Percentiles rank a stretch among this genome's conserved stretches.
phyloP scores from a whole-genome alignment of 2,329 filamentous ascomycete species.

The Fusarium udum region DNA sequence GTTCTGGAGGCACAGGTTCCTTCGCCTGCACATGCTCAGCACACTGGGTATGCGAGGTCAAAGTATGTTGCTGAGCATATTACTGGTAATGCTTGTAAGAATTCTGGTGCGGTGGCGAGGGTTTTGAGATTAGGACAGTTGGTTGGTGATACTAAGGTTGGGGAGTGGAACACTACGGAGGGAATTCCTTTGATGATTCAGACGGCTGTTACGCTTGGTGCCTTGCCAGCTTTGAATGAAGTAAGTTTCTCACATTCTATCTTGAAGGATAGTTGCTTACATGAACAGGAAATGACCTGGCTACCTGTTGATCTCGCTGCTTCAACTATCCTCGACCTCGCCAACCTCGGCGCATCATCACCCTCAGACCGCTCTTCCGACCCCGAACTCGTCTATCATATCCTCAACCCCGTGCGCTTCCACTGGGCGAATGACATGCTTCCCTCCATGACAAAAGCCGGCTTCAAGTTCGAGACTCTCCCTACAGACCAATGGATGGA shows the following conservation, averaged over 20 bases:
- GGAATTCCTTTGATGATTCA: conserved; percentile 64
- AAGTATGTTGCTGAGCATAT: conserved; percentile 54
- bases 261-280: background rate
- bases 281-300: conserved; percentile 34
- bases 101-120: conserved; percentile 36
- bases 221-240: conserved; percentile 59
- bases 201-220: conserved; percentile 55
- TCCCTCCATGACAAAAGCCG: conserved; percentile 55
- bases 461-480: conserved; percentile 57
- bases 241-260: background rate
- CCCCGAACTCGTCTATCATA: conserved; percentile 32
- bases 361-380: background rate
- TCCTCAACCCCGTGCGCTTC: conserved; percentile 46
- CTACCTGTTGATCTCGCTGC: conserved; percentile 33
- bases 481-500: conserved; percentile 55
- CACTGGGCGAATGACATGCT: conserved; percentile 62
- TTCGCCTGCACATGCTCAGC: conserved; percentile 50
- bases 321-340: conserved; percentile 25
- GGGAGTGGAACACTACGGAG: conserved; percentile 62
- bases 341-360: background rate
- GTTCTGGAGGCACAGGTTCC: conserved; percentile 50
- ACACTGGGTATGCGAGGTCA: conserved; percentile 55
- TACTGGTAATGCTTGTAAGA: conserved; percentile 46
- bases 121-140: conserved; percentile 62
- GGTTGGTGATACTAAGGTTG: conserved; percentile 56